Base-by-base conservation (phyloP, 1,139 yeast species). In the Taphrina deformans region DNA sequence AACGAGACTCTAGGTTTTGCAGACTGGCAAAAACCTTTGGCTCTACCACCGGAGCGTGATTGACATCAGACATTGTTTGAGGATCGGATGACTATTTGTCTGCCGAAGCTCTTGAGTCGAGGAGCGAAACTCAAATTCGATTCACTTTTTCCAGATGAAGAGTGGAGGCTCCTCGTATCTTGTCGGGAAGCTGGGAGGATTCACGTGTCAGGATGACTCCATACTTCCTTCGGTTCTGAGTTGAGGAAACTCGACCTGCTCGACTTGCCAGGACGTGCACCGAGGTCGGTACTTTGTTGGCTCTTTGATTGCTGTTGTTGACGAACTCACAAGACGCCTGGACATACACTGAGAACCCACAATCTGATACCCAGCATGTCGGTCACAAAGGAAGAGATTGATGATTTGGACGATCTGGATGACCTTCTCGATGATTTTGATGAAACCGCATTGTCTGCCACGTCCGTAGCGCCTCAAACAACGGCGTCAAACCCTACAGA, bases 391-490 rank as follows among this genome's bases (percentile, higher is more conserved):
- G 52, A 55, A 23, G 62, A 45, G 51, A 45, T 62, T 26, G 65
- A 62, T 18, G 65, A 61, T 27, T 59, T 72, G 65, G 52, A 74
- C 69, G 66, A 69, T 70, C 59, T 58, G n/a, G 62, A 56, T 26
- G 58, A 63, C 52, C 38, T 52, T 16, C 60, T 66, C 62, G 58
- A 64, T 29, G 55, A 66, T 21, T 50, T 66, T 55, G 62, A 64
- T 55, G 59, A 50, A 7, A 18, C 56, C 23, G 51, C 59, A 21
- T 26, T 29, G 16, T 56, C 66, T 7, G 50, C 38, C 6, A 16
- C 58, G 1, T 26, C 44, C 16, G 35, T 45, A 21, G 29, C 27
- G 26, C 44, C 48, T 31, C 7, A 24, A 12, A 24, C 64, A 7
- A 27, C 29, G 29, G n/a, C 33, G 10, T 21, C 50, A 2, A 24